Evolutionary conservation across 495 filamentous ascomycete genomes (phyloP).

Genomic region (Choiromyces venosus): DNA sequence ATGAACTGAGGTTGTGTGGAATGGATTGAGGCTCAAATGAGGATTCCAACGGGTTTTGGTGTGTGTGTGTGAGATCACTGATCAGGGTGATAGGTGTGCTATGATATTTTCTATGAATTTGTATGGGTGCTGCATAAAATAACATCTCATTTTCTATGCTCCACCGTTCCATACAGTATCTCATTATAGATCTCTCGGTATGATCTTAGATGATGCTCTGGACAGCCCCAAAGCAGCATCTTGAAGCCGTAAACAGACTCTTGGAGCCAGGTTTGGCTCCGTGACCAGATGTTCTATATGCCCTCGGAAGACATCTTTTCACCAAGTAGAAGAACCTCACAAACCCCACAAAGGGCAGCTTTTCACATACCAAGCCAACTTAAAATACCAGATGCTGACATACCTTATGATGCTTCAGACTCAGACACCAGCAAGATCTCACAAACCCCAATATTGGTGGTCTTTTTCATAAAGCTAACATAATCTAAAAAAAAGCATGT

Average conservation of each 20-base stretch:
- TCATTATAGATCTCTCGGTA: not conserved
- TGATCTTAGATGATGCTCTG: not conserved
- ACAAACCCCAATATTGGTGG: not conserved
- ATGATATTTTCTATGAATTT: too few relatives aligned
- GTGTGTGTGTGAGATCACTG: not conserved
- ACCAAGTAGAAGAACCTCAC: too few relatives aligned
- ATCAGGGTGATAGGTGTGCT: too few relatives aligned
- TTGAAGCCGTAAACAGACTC: not conserved
- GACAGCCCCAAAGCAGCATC: not conserved
- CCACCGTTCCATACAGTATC: not conserved
- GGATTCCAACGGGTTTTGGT: not conserved
- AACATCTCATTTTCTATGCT: not conserved
- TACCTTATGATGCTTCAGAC: not conserved
- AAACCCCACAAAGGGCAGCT: not conserved
- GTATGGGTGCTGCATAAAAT: not conserved
- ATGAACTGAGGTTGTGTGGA: not conserved
- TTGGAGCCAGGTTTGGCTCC: not conserved
- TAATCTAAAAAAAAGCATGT: too few relatives aligned
- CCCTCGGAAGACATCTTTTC: not conserved
- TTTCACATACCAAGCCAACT: not conserved
- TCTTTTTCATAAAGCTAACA: not conserved
- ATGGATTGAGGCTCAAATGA: slow-evolving; percentile 1
- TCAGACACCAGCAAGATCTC: not conserved
- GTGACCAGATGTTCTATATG: not conserved
- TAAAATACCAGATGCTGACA: not conserved